These are phyloP conservation scores for Parafenestella ontariensis DNA, from an alignment of 2,329 filamentous ascomycete species.

Conservation along the genomic window DNA sequence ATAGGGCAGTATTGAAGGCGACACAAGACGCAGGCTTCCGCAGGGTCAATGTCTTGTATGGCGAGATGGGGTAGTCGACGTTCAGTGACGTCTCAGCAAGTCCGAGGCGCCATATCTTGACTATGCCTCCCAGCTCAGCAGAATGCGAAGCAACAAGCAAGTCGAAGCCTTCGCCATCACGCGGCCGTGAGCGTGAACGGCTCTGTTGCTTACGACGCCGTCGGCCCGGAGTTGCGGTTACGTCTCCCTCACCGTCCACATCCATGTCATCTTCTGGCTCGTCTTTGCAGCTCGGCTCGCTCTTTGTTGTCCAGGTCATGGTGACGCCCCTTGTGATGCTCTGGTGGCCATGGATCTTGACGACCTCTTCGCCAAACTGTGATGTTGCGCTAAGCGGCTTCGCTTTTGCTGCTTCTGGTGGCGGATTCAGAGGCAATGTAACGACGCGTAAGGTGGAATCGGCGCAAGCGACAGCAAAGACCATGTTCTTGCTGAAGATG, in stretches of 20 bases:
- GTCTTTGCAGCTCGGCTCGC: conserved; percentile 24
- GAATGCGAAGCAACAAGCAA: conserved; percentile 53
- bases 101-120: conserved; percentile 52
- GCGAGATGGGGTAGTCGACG: conserved; percentile 48
- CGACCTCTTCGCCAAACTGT: conserved; percentile 54
- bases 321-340: conserved; percentile 59
- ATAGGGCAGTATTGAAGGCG: conserved; percentile 61
- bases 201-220: conserved; percentile 29
- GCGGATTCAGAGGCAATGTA: conserved; percentile 62
- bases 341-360: conserved; percentile 60
- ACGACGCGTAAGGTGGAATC: conserved; percentile 65
- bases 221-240: conserved; percentile 20
- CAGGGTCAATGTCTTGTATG: conserved; percentile 57
- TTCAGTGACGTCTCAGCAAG: conserved; percentile 46
- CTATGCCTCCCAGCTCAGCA: conserved; percentile 47
- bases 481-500: conserved; percentile 58
- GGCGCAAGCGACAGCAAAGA: conserved; percentile 62
- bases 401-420: conserved; percentile 50
- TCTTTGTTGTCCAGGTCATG: conserved; percentile 58
- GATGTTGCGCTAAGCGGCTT: conserved; percentile 29
- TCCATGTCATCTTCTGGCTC: conserved; percentile 45
- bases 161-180: conserved; percentile 44
- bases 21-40: conserved; percentile 59
- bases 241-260: conserved; percentile 39
- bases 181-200: conserved; percentile 28